A percentile compares a stretch with the other conserved stretches of the same genome.
Conservation (phyloP, 1,284 basidiomycete species). For the Leccinum brunneo-olivaceum region DNA sequence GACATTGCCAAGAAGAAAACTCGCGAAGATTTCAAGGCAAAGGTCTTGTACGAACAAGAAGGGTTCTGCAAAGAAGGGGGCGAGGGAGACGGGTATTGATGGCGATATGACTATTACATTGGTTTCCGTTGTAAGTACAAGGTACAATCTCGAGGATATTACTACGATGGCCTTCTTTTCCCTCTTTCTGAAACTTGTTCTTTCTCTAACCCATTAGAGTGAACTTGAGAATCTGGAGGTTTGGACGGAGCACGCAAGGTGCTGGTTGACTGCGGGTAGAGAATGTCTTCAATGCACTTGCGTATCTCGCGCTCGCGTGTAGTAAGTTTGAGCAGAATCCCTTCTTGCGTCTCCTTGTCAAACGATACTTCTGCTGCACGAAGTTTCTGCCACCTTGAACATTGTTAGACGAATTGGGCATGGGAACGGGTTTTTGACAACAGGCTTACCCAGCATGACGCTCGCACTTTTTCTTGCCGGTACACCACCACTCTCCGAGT, state of each 20-base stretch:
- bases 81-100: slow-evolving; percentile 84
- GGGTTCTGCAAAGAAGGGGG: slow-evolving; percentile 86
- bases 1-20: slow-evolving; percentile 65
- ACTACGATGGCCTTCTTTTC: slow-evolving; percentile 51
- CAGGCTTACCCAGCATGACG: slow-evolving; percentile 64
- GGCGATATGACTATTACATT: slow-evolving; percentile 10
- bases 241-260: slow-evolving; percentile 32
- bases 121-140: background rate
- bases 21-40: slow-evolving; percentile 67
- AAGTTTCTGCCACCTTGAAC: slow-evolving; percentile 67
- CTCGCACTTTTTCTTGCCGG: slow-evolving; percentile 66
- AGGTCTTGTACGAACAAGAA: slow-evolving; percentile 69
- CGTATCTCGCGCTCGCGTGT: slow-evolving; percentile 68
- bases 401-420: slow-evolving; percentile 9
- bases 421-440: slow-evolving; percentile 4
- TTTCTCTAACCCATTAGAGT: slow-evolving; percentile 42
- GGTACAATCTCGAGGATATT: slow-evolving; percentile 6
- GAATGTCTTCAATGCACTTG: slow-evolving; percentile 62
- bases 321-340: slow-evolving; percentile 54
- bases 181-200: slow-evolving; percentile 48
- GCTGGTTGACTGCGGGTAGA: slow-evolving; percentile 43
- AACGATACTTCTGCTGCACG: slow-evolving; percentile 63
- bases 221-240: slow-evolving; percentile 35
- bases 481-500: slow-evolving; percentile 66
- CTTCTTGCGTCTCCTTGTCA: slow-evolving; percentile 65